Conservation (phyloP, 2,329 filamentous ascomycete genomes). For the Ceratocystis cacaofunesta region DNA sequence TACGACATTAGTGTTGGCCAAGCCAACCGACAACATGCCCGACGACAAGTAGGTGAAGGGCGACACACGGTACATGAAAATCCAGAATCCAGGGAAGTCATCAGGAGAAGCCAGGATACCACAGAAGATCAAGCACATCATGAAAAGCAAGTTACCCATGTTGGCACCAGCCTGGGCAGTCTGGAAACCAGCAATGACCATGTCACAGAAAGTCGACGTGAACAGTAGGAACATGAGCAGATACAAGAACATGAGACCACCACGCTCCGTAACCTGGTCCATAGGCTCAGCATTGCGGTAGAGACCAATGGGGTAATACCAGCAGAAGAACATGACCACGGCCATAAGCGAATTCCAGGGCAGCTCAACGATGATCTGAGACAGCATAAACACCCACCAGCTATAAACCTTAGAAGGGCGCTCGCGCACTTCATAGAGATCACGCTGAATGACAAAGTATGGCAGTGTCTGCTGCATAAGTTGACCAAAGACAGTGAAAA, state of each 20-base stretch:
- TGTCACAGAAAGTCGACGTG: slow-evolving; percentile 64
- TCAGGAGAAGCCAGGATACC: slow-evolving; percentile 53
- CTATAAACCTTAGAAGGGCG: slow-evolving; percentile 71
- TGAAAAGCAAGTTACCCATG: slow-evolving; percentile 61
- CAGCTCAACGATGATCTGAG: slow-evolving; percentile 70
- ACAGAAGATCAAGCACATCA: slow-evolving; percentile 59
- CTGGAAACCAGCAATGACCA: slow-evolving; percentile 62
- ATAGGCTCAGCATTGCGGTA: slow-evolving; percentile 52
- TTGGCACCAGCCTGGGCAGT: slow-evolving; percentile 62
- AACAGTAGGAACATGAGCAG: slow-evolving; percentile 64
- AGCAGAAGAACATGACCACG: slow-evolving; percentile 62
- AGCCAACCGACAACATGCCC: slow-evolving; percentile 53
- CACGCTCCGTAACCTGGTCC: slow-evolving; percentile 49
- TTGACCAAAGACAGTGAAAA: slow-evolving; percentile 68
- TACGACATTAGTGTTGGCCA: slow-evolving; percentile 49
- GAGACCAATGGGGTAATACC: slow-evolving; percentile 77
- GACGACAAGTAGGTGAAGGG: slow-evolving; percentile 71
- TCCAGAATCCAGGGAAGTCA: slow-evolving; percentile 59
- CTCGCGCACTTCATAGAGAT: slow-evolving; percentile 73
- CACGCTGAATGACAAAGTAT: slow-evolving; percentile 67
- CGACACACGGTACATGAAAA: slow-evolving; percentile 69
- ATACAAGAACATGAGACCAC: slow-evolving; percentile 65
- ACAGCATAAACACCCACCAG: slow-evolving; percentile 74
- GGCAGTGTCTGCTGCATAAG: slow-evolving; percentile 72
- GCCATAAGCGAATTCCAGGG: slow-evolving; percentile 70